phyloP scores from a whole-genome alignment of 2,329 filamentous ascomycete species.

The Tympanopsis confertula region DNA sequence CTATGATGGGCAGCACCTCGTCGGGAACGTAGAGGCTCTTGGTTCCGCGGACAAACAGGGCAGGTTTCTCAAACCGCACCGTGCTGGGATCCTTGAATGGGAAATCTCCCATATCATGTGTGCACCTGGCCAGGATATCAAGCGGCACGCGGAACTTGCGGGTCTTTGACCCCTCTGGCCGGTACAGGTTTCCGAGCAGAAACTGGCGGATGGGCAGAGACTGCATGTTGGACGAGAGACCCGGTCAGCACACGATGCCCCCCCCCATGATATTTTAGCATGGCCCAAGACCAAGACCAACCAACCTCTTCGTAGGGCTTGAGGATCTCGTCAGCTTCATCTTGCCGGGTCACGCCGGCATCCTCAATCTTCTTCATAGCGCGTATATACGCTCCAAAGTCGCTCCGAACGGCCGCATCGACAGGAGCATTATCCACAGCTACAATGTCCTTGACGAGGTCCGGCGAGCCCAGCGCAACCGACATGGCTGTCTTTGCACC shows the following conservation, averaged over 20 bases:
- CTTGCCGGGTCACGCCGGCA: slow-evolving; percentile 53
- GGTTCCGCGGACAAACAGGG: slow-evolving; percentile 71
- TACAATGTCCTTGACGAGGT: slow-evolving; percentile 58
- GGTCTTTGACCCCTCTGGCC: slow-evolving; percentile 33
- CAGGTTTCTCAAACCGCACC: slow-evolving; percentile 61
- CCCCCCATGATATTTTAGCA: slow-evolving; percentile 2
- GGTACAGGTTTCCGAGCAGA: slow-evolving; percentile 72
- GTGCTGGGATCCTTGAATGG: slow-evolving; percentile 67
- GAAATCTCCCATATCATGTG: slow-evolving; percentile 77
- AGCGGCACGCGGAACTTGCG: slow-evolving; percentile 75
- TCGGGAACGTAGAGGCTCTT: slow-evolving; percentile 70
- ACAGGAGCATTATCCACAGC: slow-evolving; percentile 88
- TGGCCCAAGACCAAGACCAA: slow-evolving; percentile 2
- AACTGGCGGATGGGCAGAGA: slow-evolving; percentile 77
- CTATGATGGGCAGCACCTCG: slow-evolving; percentile 67
- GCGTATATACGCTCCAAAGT: slow-evolving; percentile 70
- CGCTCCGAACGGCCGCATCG: slow-evolving; percentile 61
- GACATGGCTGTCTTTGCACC: slow-evolving; percentile 90
- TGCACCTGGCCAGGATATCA: slow-evolving; percentile 49
- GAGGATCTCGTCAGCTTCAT: slow-evolving; percentile 72
- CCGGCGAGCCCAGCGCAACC: slow-evolving; percentile 61
- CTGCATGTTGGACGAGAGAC: slow-evolving; percentile 17
- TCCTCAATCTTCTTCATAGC: slow-evolving; percentile 76
- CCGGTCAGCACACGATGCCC: neutral
- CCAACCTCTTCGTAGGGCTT: slow-evolving; percentile 58